Percentiles rank a stretch among this genome's conserved stretches.
These are phyloP conservation scores for Alternaria ethzedia DNA, from an alignment of 2,329 filamentous ascomycete species.

Conservation along the genomic window DNA sequence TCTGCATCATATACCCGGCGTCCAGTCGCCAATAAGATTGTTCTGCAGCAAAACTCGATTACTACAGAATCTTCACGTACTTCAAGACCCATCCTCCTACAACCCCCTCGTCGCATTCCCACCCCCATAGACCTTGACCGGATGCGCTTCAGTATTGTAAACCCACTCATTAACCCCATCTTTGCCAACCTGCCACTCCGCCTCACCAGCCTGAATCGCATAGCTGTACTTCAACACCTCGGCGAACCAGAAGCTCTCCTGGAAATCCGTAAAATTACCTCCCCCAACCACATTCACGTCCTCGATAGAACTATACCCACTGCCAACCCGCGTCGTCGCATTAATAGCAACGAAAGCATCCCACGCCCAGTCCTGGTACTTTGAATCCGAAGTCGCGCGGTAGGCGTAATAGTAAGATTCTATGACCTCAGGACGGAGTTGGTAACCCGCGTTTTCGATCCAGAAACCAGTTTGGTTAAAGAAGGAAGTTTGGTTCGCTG, in stretches of 20 bases:
- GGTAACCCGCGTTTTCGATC: slow-evolving; percentile 66
- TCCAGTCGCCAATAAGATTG: slow-evolving; percentile 1
- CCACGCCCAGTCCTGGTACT: slow-evolving; percentile 87
- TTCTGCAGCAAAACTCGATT: not conserved
- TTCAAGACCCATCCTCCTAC: no score
- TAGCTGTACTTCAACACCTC: slow-evolving; percentile 88
- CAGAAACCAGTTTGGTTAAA: slow-evolving; percentile 75
- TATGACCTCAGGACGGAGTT: slow-evolving; percentile 79
- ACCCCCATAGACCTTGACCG: slow-evolving; percentile 54
- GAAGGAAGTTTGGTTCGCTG: slow-evolving; percentile 58
- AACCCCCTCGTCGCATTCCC: not conserved
- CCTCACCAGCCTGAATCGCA: slow-evolving; percentile 69
- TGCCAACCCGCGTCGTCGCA: slow-evolving; percentile 65
- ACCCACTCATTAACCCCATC: slow-evolving; percentile 63
- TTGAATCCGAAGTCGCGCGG: slow-evolving; percentile 74
- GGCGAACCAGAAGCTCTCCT: slow-evolving; percentile 88
- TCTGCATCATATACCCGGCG: slow-evolving; percentile 27
- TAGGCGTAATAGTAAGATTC: slow-evolving; percentile 90
- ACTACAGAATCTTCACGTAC: no score
- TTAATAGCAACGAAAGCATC: slow-evolving; percentile 75
- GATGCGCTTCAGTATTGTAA: slow-evolving; percentile 71
- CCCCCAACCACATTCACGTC: slow-evolving; percentile 71
- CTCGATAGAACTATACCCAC: slow-evolving; percentile 69
- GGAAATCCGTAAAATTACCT: slow-evolving; percentile 69
- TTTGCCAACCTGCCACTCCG: slow-evolving; percentile 62